Percentiles rank a stretch among this genome's conserved stretches.
Evolutionary conservation across 768 basidiomycete species (phyloP).

Genomic region (Suillus occidentalis): DNA sequence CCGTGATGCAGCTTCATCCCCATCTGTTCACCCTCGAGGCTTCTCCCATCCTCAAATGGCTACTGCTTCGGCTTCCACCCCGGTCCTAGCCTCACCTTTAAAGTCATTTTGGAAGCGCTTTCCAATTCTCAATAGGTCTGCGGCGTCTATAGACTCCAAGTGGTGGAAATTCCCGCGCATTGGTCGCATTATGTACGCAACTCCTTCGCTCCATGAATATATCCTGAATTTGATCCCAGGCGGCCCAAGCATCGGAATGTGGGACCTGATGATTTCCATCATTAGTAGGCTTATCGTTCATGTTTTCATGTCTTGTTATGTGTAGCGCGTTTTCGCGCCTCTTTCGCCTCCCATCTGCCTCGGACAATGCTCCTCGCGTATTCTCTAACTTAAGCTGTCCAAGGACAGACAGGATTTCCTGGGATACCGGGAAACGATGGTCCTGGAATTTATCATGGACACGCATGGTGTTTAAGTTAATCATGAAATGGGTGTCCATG

Average conservation of each 20-base stretch:
- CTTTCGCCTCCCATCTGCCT: neutral
- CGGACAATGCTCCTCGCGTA: neutral
- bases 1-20: neutral
- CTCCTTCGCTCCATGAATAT: too few relatives aligned
- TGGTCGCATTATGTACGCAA: too few relatives aligned
- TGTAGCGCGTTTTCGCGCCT: neutral
- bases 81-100: neutral
- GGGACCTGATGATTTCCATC: too few relatives aligned
- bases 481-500: slow-evolving; percentile 11
- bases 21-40: neutral
- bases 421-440: neutral
- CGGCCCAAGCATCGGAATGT: too few relatives aligned
- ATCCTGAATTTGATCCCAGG: too few relatives aligned
- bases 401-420: neutral
- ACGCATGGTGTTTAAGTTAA: slow-evolving; percentile 6
- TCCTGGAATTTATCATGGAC: slow-evolving; percentile 9
- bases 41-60: neutral
- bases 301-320: too few relatives aligned
- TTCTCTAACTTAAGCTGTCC: neutral
- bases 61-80: neutral
- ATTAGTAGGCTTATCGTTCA: too few relatives aligned
- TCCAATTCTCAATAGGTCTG: neutral
- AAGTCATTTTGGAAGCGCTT: neutral
- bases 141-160: neutral
- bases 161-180: neutral